Conservation (phyloP, 2,329 filamentous ascomycete genomes). For the Verticillium nubilum region DNA sequence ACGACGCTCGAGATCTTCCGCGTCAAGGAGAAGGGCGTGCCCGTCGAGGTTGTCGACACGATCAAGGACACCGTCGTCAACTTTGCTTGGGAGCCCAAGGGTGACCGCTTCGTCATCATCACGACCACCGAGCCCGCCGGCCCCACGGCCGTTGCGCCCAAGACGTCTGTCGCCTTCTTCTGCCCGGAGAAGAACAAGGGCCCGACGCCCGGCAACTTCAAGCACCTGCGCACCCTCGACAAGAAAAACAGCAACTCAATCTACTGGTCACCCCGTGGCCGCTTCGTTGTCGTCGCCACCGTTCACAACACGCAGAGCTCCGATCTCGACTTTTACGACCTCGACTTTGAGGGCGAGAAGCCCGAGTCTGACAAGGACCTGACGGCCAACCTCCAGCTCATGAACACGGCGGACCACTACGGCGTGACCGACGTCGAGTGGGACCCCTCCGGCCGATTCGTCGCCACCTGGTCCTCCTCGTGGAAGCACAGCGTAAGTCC, state of each 20-base stretch:
- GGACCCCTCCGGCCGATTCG: constrained; percentile 93
- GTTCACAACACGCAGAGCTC: constrained; percentile 90
- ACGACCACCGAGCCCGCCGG: constrained; percentile 80
- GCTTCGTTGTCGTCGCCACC: constrained; percentile 91
- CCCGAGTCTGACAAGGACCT: constrained; percentile 89
- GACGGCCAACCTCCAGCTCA: constrained; percentile 88
- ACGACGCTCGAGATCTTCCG: constrained; percentile 99
- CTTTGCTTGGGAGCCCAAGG: constrained; percentile 98
- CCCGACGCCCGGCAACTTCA: constrained; percentile 80
- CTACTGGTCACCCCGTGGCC: constrained; percentile 95
- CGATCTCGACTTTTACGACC: constrained; percentile 95
- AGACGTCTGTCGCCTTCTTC: constrained; percentile 95
- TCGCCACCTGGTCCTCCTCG: constrained; percentile 85
- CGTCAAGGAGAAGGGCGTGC: constrained; percentile 93
- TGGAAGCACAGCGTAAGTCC: constrained; percentile 90
- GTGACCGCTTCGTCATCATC: constrained; percentile 94
- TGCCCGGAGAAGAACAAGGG: constrained; percentile 93
- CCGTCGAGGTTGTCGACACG: constrained; percentile 94
- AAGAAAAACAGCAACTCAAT: constrained; percentile 99
- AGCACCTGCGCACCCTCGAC: constrained; percentile 87
- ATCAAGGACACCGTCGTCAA: constrained; percentile 99
- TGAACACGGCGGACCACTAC: constrained; percentile 93
- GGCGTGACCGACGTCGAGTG: constrained; percentile 97
- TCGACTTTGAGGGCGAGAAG: constrained; percentile 97
- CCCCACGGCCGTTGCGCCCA: constrained; percentile 77